Conservation (phyloP, 768 basidiomycete species). For the Boletus rufocinnamomeus region DNA sequence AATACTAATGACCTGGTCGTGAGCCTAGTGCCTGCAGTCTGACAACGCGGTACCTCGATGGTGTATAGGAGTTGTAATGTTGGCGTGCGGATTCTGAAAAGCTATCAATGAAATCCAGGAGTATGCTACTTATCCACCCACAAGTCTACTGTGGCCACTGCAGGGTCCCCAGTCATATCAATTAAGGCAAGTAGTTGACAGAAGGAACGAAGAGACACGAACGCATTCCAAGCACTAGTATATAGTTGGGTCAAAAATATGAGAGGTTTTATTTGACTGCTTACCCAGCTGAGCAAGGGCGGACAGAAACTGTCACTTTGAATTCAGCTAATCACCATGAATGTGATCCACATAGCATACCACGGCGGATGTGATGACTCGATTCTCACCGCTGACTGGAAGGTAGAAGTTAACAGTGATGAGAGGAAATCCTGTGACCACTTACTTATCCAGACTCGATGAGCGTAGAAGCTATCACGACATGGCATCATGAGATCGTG, state of each 20-base stretch:
- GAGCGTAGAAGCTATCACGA: not conserved
- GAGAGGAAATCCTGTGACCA: not conserved
- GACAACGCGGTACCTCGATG: constrained; percentile 4
- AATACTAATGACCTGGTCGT: constrained; percentile 3
- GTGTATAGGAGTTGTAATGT: constrained; percentile 5
- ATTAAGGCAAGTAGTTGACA: not conserved
- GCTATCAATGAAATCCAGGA: not conserved
- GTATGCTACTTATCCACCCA: not conserved
- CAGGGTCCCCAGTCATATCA: not conserved
- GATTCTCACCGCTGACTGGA: not conserved
- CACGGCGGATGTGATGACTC: not conserved
- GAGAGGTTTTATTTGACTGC: not conserved
- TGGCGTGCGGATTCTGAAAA: constrained; percentile 12
- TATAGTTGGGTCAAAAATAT: not conserved
- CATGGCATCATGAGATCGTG: not conserved
- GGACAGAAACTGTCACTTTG: constrained; percentile 5
- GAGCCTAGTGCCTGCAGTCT: not conserved
- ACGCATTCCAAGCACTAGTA: not conserved
- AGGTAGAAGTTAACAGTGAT: not conserved
- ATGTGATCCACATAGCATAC: not conserved
- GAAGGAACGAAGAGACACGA: not conserved
- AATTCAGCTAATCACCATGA: constrained; percentile 1
- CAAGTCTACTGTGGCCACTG: not conserved
- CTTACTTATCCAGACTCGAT: not conserved
- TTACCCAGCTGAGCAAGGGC: constrained; percentile 17